Evolutionary conservation across 352 stramenopile species (phyloP).

Genomic region (Aphanomyces invadans): DNA sequence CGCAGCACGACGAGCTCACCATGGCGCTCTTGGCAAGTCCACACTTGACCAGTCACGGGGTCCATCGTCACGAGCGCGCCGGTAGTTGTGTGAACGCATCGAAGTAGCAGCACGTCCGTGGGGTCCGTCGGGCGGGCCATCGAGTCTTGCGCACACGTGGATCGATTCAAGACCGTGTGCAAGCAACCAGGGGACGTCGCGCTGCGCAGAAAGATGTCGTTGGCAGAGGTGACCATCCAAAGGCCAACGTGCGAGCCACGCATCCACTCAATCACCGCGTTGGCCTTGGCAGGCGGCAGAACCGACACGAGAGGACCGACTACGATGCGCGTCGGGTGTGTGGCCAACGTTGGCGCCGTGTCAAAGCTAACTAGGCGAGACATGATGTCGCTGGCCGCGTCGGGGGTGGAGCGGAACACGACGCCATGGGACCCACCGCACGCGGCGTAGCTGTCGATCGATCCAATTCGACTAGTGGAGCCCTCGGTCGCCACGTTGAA

Average conservation of each 20-base stretch:
- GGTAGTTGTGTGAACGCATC: constrained; percentile 63
- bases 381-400: constrained; percentile 53
- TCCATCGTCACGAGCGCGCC: constrained; percentile 58
- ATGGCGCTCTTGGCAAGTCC: constrained; percentile 36
- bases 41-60: constrained; percentile 30
- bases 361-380: constrained; percentile 66
- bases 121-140: too few relatives aligned
- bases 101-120: constrained; percentile 25
- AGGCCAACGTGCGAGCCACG: constrained; percentile 53
- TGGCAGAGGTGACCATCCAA: constrained; percentile 48
- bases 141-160: too few relatives aligned
- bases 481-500: constrained; percentile 70
- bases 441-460: constrained; percentile 28
- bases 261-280: constrained; percentile 39
- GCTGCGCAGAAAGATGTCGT: constrained; percentile 58
- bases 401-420: constrained; percentile 49
- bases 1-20: neutral
- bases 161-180: neutral
- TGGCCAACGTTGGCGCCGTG: constrained; percentile 46
- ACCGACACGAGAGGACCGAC: constrained; percentile 54
- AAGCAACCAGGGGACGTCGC: constrained; percentile 37
- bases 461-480: neutral
- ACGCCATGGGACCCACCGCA: constrained; percentile 36
- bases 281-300: constrained; percentile 25
- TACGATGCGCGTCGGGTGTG: constrained; percentile 55